Conservation (phyloP, 2,329 filamentous ascomycete species). For the Alternaria ethzedia region DNA sequence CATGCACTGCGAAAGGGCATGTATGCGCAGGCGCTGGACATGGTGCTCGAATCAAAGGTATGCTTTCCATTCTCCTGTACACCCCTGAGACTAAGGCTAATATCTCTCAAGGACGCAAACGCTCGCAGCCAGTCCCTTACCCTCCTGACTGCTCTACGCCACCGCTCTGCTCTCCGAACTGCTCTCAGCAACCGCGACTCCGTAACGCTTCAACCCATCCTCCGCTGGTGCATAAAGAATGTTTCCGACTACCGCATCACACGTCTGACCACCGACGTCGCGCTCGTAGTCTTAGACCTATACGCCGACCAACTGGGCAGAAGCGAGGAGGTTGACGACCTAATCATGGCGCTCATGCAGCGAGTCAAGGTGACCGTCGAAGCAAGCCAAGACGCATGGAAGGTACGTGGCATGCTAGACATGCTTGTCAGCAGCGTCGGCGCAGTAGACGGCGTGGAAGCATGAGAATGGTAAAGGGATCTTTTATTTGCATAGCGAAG, state of each 20-base stretch:
- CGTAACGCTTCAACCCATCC: slow-evolving; percentile 77
- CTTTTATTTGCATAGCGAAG: slow-evolving; percentile 46
- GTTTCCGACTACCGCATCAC: slow-evolving; percentile 85
- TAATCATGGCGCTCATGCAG: slow-evolving; percentile 71
- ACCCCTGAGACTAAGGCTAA: slow-evolving; percentile 6
- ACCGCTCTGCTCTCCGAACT: slow-evolving; percentile 11
- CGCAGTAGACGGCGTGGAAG: slow-evolving; percentile 18
- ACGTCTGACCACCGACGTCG: slow-evolving; percentile 80
- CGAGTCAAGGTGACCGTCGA: slow-evolving; percentile 80
- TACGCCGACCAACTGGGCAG: slow-evolving; percentile 82
- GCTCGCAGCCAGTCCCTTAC: slow-evolving; percentile 65
- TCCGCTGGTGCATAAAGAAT: slow-evolving; percentile 82
- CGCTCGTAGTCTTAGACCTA: slow-evolving; percentile 81
- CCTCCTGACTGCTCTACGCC: slow-evolving; percentile 63
- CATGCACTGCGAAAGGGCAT: slow-evolving; percentile 77
- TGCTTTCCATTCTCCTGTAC: not conserved
- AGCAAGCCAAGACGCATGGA: slow-evolving; percentile 79
- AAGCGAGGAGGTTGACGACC: slow-evolving; percentile 73
- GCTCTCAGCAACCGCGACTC: slow-evolving; percentile 82
- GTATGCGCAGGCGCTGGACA: slow-evolving; percentile 79
- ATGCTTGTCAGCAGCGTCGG: slow-evolving; percentile 70
- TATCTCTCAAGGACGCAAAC: slow-evolving; percentile 29
- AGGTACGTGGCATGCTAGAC: slow-evolving; percentile 88
- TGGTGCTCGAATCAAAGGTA: slow-evolving; percentile 64
- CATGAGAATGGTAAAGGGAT: slow-evolving; percentile 5